Evolutionary conservation across 179 eudicot species (phyloP).

Genomic region (Camellia oleifera): DNA sequence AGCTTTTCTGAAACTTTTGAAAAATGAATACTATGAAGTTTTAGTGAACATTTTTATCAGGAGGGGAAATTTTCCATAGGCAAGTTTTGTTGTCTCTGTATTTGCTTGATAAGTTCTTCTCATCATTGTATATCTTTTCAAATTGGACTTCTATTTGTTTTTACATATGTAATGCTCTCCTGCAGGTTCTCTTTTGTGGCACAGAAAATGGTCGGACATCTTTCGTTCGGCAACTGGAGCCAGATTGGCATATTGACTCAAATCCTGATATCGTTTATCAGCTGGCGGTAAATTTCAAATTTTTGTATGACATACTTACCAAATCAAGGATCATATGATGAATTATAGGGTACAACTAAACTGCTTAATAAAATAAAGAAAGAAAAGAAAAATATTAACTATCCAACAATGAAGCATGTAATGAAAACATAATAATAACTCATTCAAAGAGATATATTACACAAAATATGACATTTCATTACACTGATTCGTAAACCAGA

Average conservation of each 20-base stretch:
- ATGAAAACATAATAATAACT: not conserved
- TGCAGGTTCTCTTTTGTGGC: slow-evolving; percentile 92
- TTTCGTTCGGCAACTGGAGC: slow-evolving; percentile 94
- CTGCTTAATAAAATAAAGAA: not conserved
- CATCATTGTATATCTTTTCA: not conserved
- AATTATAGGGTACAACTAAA: not conserved
- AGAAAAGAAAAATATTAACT: not conserved
- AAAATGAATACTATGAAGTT: not conserved
- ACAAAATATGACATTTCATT: too few species aligned
- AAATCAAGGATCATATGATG: not conserved
- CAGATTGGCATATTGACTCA: slow-evolving; percentile 98
- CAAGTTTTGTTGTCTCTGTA: not conserved
- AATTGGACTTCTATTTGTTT: not conserved
- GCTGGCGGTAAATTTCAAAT: slow-evolving; percentile 57
- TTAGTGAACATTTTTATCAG: not conserved
- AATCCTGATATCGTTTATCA: slow-evolving; percentile 71
- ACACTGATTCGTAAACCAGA: too few species aligned
- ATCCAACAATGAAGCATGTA: not conserved
- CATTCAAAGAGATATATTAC: not conserved
- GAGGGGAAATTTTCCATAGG: not conserved
- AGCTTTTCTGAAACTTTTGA: not conserved
- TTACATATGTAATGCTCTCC: slow-evolving; percentile 6
- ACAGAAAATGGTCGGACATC: slow-evolving; percentile 88
- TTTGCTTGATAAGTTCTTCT: not conserved
- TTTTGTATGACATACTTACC: not conserved